Base-by-base conservation (phyloP, 352 stramenopile species). In the Peronospora belbahrii region DNA sequence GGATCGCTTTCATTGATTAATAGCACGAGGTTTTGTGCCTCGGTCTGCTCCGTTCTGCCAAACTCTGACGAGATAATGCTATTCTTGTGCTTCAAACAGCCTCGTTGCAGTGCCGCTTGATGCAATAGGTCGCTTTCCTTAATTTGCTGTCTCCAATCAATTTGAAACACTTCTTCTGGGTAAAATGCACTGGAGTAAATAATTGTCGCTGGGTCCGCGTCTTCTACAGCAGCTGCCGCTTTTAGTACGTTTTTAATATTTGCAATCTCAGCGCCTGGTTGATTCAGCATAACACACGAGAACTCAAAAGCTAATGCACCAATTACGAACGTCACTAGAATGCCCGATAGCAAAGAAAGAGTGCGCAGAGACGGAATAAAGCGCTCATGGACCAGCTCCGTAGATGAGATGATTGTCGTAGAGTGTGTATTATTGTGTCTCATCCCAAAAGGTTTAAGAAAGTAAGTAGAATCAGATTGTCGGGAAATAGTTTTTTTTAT, bases 51-150 rank as follows among this genome's bases (percentile, higher is more conserved):
- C 17, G 24, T 15, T n/a, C 11, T 17, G 18, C 53, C 59, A 24
- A 62, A 69, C 30, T 42, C 15, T 47, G 48, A 73, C 32, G 62
- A 52, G 15, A 80, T 58, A 36, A 80, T 42, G 24, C 48, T 59
- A 13, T 56, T 37, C 32, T 72, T 65, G 57, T 76, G 42, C 28
- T 37, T 44, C 14, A 76, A 43, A 33, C 68, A 80, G 28, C 56
- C 61, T 19, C 37, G 47, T 35, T 80, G 62, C 39, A 80, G 41
- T 23, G 49, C 43, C 14, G 47, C 62, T 41, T 76, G 46, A 38
- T 82, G 66, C 42, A 82, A 49, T 11, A 74, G 65, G 37, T 81
- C 69, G 4, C 27, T 27, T n/a, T 64, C 46, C 8, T 42, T 36
- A 23, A 73, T 65, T 3, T 44, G 25, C 18, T 37, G 30, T 10